phyloP scores from a whole-genome alignment of 352 stramenopile species.

The Phytophthora constricta region DNA sequence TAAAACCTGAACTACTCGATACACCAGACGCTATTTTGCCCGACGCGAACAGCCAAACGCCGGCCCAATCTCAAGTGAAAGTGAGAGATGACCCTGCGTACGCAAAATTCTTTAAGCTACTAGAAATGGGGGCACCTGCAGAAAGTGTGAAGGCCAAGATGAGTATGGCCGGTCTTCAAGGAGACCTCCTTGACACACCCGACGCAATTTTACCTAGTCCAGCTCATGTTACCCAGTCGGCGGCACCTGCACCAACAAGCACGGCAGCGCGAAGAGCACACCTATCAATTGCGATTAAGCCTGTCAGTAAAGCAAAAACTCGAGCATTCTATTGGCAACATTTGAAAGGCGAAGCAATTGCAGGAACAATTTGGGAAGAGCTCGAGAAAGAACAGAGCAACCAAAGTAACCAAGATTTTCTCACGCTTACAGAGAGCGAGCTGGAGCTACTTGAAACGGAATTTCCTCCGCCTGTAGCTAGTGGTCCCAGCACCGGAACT shows the following conservation, averaged over 20 bases:
- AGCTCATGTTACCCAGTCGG: slow-evolving; percentile 9
- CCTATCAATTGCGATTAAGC: slow-evolving; percentile 69
- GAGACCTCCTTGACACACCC: slow-evolving; percentile 65
- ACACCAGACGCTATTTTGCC: slow-evolving; percentile 59
- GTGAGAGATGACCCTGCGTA: slow-evolving; percentile 74
- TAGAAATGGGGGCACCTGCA: slow-evolving; percentile 60
- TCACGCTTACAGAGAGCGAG: slow-evolving; percentile 57
- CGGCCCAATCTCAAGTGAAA: slow-evolving; percentile 35
- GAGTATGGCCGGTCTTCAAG: slow-evolving; percentile 61
- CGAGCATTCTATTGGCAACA: slow-evolving; percentile 84
- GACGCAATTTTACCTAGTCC: slow-evolving; percentile 45
- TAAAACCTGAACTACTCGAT: slow-evolving; percentile 74
- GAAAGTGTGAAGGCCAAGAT: slow-evolving; percentile 78
- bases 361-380: slow-evolving; percentile 82
- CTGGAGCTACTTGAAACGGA: slow-evolving; percentile 61
- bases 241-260: slow-evolving; percentile 16
- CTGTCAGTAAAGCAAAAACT: slow-evolving; percentile 61
- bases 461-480: slow-evolving; percentile 63
- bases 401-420: slow-evolving; percentile 58
- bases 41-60: not conserved
- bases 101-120: slow-evolving; percentile 78
- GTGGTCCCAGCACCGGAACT: slow-evolving; percentile 44
- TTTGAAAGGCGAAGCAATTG: slow-evolving; percentile 61
- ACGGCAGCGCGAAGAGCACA: slow-evolving; percentile 47
- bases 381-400: slow-evolving; percentile 64